Evolutionary conservation across 2,329 filamentous ascomycete genomes (phyloP), one percentile per base, ranked within the genome.

Genomic region (Pseudogymnoascus sp.): DNA sequence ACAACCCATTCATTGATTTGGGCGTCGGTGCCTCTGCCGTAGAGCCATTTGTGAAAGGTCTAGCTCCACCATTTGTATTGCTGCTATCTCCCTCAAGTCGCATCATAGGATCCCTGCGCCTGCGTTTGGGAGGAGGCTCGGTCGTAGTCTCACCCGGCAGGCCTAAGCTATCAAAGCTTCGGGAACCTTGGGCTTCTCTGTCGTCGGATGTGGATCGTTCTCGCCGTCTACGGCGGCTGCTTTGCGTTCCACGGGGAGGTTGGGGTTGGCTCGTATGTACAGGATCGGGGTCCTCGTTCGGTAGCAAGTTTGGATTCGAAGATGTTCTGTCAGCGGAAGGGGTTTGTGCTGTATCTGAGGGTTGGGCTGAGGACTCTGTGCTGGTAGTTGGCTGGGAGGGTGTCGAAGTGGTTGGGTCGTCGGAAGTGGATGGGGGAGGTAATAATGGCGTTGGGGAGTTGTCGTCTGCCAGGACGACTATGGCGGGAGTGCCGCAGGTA

Each of bases 381-480:
- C 73, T 77, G 70, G 78, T 71, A 74, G 80, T 70, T 74, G 74
- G 73, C 70, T 76, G 73, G 69, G 78, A 74, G 74, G 76, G 74
- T 67, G 76, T 80, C 79, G 82, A 79, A 73, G 77, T 79, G 76
- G 80, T 74, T 80, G 83, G 81, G 79, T 81, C 75, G 85, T 86
- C 86, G 83, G 87, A 77, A 78, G 80, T 78, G 83, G 80, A 78
- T 81, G 81, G 82, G 81, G 82, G 81, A 80, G 82, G 74, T 74
- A 72, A 54, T 54, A 34, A 67, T 67, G 70, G 74, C 73, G 76
- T 74, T 73, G 76, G 77, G 75, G 81, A 77, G 73, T 71, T 78
- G 79, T 84, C 81, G 83, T 88, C 81, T 81, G 87, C 87, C 87
- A 90, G 87, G 81, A 85, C 86, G 85, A 84, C 77, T 74, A 69